These are phyloP conservation scores for Aspergillus saccharolyticus DNA, from an alignment of 495 filamentous ascomycete species.

Conservation along the genomic window DNA sequence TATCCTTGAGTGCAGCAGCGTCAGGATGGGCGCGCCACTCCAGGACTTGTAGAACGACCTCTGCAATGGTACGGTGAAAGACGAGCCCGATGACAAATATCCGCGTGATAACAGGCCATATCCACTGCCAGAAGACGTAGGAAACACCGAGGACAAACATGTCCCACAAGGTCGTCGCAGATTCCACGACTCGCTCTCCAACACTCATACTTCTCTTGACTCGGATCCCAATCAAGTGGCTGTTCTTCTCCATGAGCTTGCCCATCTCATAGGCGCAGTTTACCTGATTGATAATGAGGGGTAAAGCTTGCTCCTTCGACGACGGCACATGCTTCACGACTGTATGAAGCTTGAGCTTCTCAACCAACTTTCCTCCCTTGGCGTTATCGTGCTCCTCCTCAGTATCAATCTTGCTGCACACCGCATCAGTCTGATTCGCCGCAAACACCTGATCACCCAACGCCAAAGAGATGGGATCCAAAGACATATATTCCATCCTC, in stretches of 20 bases:
- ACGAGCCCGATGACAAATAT: constrained; percentile 73
- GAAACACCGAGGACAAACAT: constrained; percentile 63
- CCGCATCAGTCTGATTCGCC: constrained; percentile 22
- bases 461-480: constrained; percentile 81
- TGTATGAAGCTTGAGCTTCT: constrained; percentile 85
- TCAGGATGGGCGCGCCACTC: constrained; percentile 83
- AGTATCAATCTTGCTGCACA: constrained; percentile 31
- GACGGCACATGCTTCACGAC: constrained; percentile 71
- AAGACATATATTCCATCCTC: constrained; percentile 94
- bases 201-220: constrained; percentile 84
- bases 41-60: constrained; percentile 70
- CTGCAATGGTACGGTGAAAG: constrained; percentile 74
- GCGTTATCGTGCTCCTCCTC: constrained; percentile 61
- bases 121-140: constrained; percentile 66
- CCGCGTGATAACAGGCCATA: constrained; percentile 70
- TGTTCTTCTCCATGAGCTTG: constrained; percentile 79
- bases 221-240: constrained; percentile 71
- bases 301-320: constrained; percentile 74
- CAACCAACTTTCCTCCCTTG: constrained; percentile 59
- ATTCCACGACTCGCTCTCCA: constrained; percentile 90
- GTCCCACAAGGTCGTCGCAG: constrained; percentile 78
- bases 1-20: constrained; percentile 84
- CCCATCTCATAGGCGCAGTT: constrained; percentile 93
- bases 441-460: constrained; percentile 65
- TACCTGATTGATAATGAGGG: constrained; percentile 85